A percentile compares a stretch with the other conserved stretches of the same genome.
Conservation (phyloP, 805 yeast species). For the Candida gorgasii region DNA sequence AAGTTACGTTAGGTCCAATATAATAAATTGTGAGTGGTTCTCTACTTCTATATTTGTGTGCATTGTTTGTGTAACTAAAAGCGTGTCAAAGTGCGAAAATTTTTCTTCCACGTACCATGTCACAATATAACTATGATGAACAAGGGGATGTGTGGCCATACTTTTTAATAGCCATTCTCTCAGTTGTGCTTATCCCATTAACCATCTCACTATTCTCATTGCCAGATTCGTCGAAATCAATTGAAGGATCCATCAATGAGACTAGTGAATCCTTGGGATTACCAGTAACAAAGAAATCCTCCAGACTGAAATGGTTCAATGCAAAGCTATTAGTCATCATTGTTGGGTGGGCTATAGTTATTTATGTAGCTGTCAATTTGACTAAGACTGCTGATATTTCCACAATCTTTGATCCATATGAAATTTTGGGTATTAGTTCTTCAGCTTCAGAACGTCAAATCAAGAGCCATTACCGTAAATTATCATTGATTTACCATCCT, state of each 20-base stretch:
- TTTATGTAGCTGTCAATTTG: conserved; percentile 35
- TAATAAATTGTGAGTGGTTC: too few relatives aligned
- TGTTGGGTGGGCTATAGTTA: conserved; percentile 64
- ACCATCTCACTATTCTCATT: conserved; percentile 35
- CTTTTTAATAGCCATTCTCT: conserved; percentile 71
- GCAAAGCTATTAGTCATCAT: conserved; percentile 31
- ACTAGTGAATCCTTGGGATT: conserved; percentile 38
- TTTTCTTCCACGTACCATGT: conserved; percentile 14
- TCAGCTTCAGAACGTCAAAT: conserved; percentile 73
- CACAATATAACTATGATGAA: conserved; percentile 80
- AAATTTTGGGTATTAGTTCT: conserved; percentile 70
- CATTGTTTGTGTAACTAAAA: background rate
- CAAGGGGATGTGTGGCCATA: conserved; percentile 92
- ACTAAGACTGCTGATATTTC: conserved; percentile 47
- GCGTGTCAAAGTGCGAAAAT: too few relatives aligned
- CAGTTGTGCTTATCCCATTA: conserved; percentile 67
- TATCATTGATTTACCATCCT: conserved; percentile 89
- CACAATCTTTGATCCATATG: conserved; percentile 85
- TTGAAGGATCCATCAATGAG: conserved; percentile 32
- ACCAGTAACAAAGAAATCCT: conserved; percentile 27
- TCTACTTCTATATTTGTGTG: background rate
- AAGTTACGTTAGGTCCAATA: too few relatives aligned
- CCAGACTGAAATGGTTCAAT: conserved; percentile 33
- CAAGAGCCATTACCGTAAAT: conserved; percentile 79
- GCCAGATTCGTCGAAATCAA: conserved; percentile 19